Conservation (phyloP, 495 filamentous ascomycete genomes). For the Cetradonia linearis region DNA sequence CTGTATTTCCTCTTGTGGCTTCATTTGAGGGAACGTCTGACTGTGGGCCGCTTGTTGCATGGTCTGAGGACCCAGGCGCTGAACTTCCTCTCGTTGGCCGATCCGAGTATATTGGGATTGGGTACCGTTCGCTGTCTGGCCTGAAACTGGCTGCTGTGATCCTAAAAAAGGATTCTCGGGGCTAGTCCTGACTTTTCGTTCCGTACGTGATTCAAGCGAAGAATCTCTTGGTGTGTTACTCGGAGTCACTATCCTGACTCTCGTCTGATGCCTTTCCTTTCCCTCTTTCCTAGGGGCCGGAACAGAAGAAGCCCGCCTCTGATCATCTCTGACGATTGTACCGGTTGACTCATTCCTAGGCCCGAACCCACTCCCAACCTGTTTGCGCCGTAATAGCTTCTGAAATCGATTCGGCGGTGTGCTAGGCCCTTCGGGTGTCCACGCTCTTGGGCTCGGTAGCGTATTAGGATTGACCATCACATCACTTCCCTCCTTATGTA, state of each 20-base stretch:
- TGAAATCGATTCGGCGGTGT: conserved; percentile 13
- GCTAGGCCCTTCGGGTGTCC: conserved; percentile 26
- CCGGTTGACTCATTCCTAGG: neutral
- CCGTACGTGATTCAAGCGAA: conserved; percentile 4
- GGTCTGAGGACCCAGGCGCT: neutral
- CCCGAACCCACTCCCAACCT: conserved; percentile 4
- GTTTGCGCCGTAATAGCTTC: conserved; percentile 15
- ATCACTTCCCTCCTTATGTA: conserved; percentile 26
- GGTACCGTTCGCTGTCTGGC: conserved; percentile 17
- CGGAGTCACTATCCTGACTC: conserved; percentile 18
- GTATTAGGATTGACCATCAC: conserved; percentile 30
- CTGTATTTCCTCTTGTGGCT: conserved; percentile 1
- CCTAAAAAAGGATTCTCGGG: conserved; percentile 15
- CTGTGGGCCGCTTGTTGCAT: neutral
- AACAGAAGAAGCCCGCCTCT: conserved; percentile 1
- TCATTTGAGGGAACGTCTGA: neutral
- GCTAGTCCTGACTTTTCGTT: neutral
- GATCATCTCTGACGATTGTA: conserved; percentile 9
- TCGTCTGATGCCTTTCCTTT: conserved; percentile 2
- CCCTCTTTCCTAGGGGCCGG: conserved; percentile 3
- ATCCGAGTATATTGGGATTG: conserved; percentile 8
- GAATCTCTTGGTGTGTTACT: conserved; percentile 16
- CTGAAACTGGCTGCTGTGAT: neutral
- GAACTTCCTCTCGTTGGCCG: neutral
- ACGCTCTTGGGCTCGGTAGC: conserved; percentile 30